These are phyloP conservation scores for Odontarrhena argentea DNA, from an alignment of 345 rosid genomes.

Conservation along the genomic window DNA sequence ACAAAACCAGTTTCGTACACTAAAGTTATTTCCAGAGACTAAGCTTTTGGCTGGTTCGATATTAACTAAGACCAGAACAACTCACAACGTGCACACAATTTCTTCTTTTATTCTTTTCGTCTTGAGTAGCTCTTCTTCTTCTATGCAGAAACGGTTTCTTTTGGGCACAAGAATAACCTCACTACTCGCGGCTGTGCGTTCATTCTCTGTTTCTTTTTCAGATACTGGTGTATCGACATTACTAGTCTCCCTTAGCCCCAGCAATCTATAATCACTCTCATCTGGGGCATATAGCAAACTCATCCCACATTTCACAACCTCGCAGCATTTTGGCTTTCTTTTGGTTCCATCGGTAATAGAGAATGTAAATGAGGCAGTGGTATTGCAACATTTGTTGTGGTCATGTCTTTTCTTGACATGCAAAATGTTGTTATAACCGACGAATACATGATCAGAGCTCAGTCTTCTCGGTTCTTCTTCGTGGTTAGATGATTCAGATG, in stretches of 20 bases:
- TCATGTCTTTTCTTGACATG: conserved; percentile 30
- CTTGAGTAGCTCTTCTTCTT: conserved; percentile 27
- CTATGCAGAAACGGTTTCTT: conserved; percentile 9
- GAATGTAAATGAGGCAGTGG: conserved; percentile 33
- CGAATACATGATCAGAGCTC: conserved; percentile 37
- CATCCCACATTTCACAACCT: conserved; percentile 41
- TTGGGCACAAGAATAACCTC: conserved; percentile 26
- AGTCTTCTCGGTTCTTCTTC: conserved; percentile 33
- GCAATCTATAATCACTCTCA: conserved; percentile 37
- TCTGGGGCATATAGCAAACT: conserved; percentile 35
- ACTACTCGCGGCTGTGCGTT: neutral
- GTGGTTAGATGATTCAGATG: conserved; percentile 20
- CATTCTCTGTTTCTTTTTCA: conserved; percentile 8
- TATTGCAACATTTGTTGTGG: conserved; percentile 27
- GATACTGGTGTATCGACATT: neutral
- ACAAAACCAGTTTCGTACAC: neutral
- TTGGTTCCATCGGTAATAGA: conserved; percentile 28
- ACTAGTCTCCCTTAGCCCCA: conserved; percentile 17
- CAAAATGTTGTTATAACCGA: conserved; percentile 30
- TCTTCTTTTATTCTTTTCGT: conserved; percentile 33
- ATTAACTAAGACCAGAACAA: conserved; percentile 27
- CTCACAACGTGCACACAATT: neutral
- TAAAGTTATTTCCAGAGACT: conserved; percentile 16
- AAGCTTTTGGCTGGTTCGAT: conserved; percentile 28
- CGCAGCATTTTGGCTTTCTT: conserved; percentile 30